These are phyloP conservation scores for Xylaria cubensis DNA, from an alignment of 495 filamentous ascomycete genomes.

Conservation along the genomic window DNA sequence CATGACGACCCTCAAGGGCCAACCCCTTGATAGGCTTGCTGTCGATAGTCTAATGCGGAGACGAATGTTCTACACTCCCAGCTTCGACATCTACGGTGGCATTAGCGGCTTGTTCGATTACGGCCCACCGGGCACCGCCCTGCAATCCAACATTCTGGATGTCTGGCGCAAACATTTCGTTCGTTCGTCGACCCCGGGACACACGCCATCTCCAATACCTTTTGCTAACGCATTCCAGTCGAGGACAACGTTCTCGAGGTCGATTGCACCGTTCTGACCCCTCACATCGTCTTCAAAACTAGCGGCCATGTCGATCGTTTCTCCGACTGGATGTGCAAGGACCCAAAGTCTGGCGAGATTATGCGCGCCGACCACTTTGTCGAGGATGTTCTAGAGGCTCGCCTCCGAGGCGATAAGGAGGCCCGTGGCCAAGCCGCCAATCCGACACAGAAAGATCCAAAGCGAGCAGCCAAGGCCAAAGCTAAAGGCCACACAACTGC, in stretches of 20 bases:
- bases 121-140: constrained; percentile 79
- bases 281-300: constrained; percentile 91
- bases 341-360: constrained; percentile 96
- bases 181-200: constrained; percentile 22
- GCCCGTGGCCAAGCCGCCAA: constrained; percentile 74
- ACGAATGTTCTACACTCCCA: constrained; percentile 91
- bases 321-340: constrained; percentile 99
- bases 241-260: constrained; percentile 94
- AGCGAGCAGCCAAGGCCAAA: constrained; percentile 58
- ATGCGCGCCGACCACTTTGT: constrained; percentile 95
- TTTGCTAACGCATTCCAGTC: constrained; percentile 32
- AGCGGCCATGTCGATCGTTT: constrained; percentile 98
- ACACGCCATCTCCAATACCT: too few species aligned
- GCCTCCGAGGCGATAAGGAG: constrained; percentile 82
- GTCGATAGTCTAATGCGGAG: constrained; percentile 86
- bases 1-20: constrained; percentile 82
- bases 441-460: constrained; percentile 62
- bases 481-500: constrained; percentile 59
- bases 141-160: constrained; percentile 87
- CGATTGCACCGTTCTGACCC: constrained; percentile 84
- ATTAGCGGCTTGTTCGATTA: constrained; percentile 86
- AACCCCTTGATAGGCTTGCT: constrained; percentile 79
- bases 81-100: constrained; percentile 93
- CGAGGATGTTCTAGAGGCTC: constrained; percentile 85
- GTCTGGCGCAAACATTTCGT: constrained; percentile 92